Percentiles rank a stretch among this genome's conserved stretches.
Conservation (phyloP, 2,329 filamentous ascomycete genomes). For the Xylaria sp. region DNA sequence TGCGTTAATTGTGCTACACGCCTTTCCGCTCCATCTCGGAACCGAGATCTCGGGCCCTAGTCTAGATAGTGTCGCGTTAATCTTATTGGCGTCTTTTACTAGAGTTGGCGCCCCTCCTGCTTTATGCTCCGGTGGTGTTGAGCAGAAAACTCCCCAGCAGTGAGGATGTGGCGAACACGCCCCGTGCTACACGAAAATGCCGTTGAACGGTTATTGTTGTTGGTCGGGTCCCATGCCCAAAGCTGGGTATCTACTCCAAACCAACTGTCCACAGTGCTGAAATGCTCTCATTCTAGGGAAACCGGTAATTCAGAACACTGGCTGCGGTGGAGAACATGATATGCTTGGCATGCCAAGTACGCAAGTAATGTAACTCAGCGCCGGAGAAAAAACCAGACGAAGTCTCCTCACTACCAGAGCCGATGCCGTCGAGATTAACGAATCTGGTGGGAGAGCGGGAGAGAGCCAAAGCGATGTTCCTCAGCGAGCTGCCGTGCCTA, state of each 20-base stretch:
- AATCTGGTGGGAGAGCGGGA: conserved; percentile 8
- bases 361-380: conserved; percentile 30
- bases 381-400: conserved; percentile 24
- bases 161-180: not conserved
- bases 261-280: conserved; percentile 21
- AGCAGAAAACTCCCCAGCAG: not conserved
- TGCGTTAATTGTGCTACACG: conserved; percentile 5
- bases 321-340: conserved; percentile 25
- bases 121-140: conserved; percentile 4
- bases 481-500: conserved; percentile 18
- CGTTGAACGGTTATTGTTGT: conserved; percentile 22
- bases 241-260: conserved; percentile 8
- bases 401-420: conserved; percentile 8
- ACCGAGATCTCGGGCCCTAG: conserved; percentile 27
- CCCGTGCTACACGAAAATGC: not conserved
- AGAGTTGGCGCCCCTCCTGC: conserved; percentile 3
- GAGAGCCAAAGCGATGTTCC: conserved; percentile 15
- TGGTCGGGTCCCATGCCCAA: conserved; percentile 1
- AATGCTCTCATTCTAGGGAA: conserved; percentile 5
- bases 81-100: conserved; percentile 10
- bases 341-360: conserved; percentile 19
- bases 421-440: conserved; percentile 21
- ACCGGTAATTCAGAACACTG: conserved; percentile 15
- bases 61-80: conserved; percentile 12
- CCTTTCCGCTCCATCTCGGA: conserved; percentile 24